Conservation (phyloP, 352 stramenopile genomes). For the Globisporangium radiosum region DNA sequence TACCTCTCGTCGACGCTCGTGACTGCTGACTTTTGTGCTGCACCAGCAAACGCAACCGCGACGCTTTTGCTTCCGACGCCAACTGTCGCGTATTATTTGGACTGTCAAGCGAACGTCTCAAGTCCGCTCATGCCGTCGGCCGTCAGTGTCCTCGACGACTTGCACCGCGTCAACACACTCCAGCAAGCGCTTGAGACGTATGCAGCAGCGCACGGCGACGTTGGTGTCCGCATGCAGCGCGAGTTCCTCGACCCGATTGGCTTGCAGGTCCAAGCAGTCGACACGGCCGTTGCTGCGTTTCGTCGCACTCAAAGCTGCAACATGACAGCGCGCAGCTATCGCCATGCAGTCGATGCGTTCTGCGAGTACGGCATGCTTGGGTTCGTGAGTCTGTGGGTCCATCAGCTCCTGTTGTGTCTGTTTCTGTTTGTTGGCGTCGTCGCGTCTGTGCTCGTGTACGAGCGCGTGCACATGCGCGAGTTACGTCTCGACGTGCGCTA, state of each 20-base stretch:
- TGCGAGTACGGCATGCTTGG: conserved; percentile 80
- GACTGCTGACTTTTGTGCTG: conserved; percentile 75
- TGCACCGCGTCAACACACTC: conserved; percentile 21
- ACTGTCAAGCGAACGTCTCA: conserved; percentile 47
- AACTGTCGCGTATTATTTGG: conserved; percentile 52
- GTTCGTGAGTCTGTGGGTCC: conserved; percentile 83
- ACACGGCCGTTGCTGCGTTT: conserved; percentile 25
- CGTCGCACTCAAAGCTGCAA: conserved; percentile 42
- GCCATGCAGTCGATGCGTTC: conserved; percentile 45
- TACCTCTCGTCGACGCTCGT: conserved; percentile 78
- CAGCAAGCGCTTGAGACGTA: conserved; percentile 48
- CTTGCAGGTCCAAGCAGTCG: conserved; percentile 31
- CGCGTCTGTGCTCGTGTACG: conserved; percentile 68
- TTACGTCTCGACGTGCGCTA: conserved; percentile 50
- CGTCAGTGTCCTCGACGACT: conserved; percentile 27
- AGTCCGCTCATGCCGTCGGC: conserved; percentile 35
- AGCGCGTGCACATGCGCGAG: conserved; percentile 67
- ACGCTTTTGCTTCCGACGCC: conserved; percentile 46
- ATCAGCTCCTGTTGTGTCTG: conserved; percentile 76
- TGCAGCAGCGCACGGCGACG: conserved; percentile 37
- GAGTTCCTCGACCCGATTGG: conserved; percentile 72
- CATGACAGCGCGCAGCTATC: conserved; percentile 32
- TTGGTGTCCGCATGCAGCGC: conserved; percentile 54
- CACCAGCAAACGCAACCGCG: conserved; percentile 55
- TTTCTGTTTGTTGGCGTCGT: conserved; percentile 70